A percentile compares a stretch with the other conserved stretches of the same genome.
phyloP scores from a whole-genome alignment of 1,139 yeast genomes.

The Kluyveromyces sp. region DNA sequence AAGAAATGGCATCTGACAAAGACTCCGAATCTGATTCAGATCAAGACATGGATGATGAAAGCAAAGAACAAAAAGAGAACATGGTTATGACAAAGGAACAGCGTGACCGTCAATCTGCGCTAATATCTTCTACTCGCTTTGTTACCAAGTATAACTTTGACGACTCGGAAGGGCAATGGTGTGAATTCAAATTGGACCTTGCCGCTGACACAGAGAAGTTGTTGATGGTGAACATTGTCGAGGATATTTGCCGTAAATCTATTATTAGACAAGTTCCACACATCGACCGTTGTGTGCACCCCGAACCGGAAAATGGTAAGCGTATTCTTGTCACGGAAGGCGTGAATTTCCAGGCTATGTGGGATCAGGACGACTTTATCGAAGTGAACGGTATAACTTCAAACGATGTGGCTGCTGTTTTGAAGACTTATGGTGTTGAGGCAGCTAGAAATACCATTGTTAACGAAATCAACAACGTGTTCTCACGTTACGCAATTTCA shows the following conservation, averaged over 20 bases:
- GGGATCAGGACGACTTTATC: slow-evolving; percentile 93
- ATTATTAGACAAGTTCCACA: slow-evolving; percentile 90
- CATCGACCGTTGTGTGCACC: slow-evolving; percentile 91
- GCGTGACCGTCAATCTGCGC: slow-evolving; percentile 78
- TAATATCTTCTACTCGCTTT: slow-evolving; percentile 63
- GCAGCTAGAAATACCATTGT: slow-evolving; percentile 98
- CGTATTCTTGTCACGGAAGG: slow-evolving; percentile 92
- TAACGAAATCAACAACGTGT: slow-evolving; percentile 90
- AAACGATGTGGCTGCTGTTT: slow-evolving; percentile 87
- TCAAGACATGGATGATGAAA: slow-evolving; percentile 30
- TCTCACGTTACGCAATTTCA: slow-evolving; percentile 91
- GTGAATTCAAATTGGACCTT: slow-evolving; percentile 79
- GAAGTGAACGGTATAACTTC: slow-evolving; percentile 83
- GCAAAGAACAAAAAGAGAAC: slow-evolving; percentile 31
- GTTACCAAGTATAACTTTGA: slow-evolving; percentile 83
- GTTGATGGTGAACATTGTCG: slow-evolving; percentile 95
- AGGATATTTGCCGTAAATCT: slow-evolving; percentile 80
- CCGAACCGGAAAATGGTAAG: slow-evolving; percentile 59
- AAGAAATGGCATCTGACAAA: slow-evolving; percentile 38
- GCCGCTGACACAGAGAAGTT: slow-evolving; percentile 85
- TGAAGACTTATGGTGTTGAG: slow-evolving; percentile 93
- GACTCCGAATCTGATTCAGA: slow-evolving; percentile 39
- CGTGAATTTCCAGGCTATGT: slow-evolving; percentile 94
- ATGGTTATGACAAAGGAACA: slow-evolving; percentile 50
- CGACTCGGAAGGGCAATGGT: slow-evolving; percentile 84